Conservation (phyloP, 2,329 filamentous ascomycete species). For the Cercospora nicotianae region DNA sequence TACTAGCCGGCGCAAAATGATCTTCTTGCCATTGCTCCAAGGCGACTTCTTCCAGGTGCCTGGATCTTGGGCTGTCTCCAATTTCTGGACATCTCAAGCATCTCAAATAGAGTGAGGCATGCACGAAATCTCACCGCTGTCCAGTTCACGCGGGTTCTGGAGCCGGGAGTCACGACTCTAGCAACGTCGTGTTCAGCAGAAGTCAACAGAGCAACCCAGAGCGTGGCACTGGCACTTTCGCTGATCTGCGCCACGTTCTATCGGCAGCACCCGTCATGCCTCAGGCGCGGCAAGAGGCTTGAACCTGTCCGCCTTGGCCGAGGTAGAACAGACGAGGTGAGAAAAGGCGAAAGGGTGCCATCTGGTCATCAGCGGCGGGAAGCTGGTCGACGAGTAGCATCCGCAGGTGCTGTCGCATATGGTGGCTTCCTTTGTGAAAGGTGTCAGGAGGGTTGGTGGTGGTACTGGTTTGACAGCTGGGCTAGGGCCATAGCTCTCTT, state of each 20-base stretch:
- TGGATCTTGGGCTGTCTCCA: neutral
- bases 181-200: neutral
- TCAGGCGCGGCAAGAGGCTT: neutral
- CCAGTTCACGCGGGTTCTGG: neutral
- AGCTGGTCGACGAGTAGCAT: neutral
- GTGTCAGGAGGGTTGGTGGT: neutral
- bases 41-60: neutral
- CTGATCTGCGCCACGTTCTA: neutral
- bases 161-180: neutral
- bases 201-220: neutral
- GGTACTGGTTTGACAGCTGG: neutral
- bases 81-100: neutral
- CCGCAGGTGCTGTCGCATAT: neutral
- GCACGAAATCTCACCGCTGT: neutral
- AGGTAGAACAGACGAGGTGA: neutral
- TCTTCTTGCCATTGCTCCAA: neutral
- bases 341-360: neutral
- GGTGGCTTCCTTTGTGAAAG: neutral
- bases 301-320: neutral
- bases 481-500: neutral
- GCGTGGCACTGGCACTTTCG: neutral
- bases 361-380: neutral
- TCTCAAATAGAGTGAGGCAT: neutral
- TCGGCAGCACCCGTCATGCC: neutral
- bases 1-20: neutral